Conservation (phyloP, 352 stramenopile genomes). For the Phytopythium ostracodes region DNA sequence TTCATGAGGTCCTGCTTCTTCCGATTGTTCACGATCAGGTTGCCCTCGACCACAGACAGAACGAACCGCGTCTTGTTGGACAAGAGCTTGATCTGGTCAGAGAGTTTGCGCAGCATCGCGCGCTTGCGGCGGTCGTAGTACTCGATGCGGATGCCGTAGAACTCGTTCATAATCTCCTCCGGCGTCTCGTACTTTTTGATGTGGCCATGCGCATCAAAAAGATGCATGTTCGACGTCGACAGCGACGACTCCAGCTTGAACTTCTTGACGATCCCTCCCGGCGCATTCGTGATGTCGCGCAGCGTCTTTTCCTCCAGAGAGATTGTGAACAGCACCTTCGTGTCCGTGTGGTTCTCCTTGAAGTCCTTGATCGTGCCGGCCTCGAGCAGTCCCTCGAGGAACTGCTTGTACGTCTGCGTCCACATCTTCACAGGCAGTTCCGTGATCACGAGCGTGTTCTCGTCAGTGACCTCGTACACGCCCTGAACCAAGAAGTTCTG, state of each 20-base stretch:
- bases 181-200: slow-evolving; percentile 94
- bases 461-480: slow-evolving; percentile 73
- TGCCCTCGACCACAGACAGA: slow-evolving; percentile 87
- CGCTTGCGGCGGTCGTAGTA: slow-evolving; percentile 94
- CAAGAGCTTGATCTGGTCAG: slow-evolving; percentile 88
- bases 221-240: slow-evolving; percentile 96
- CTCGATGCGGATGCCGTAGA: slow-evolving; percentile 90
- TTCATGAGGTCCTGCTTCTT: slow-evolving; percentile 92
- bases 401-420: slow-evolving; percentile 97
- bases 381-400: slow-evolving; percentile 90
- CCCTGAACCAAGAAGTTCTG: slow-evolving; percentile 85
- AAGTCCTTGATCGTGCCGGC: slow-evolving; percentile 88
- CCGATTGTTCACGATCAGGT: slow-evolving; percentile 93
- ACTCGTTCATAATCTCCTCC: slow-evolving; percentile 92
- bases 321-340: slow-evolving; percentile 91
- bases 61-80: slow-evolving; percentile 97
- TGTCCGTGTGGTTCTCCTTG: slow-evolving; percentile 92
- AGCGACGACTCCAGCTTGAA: slow-evolving; percentile 95
- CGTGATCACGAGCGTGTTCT: slow-evolving; percentile 92
- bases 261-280: slow-evolving; percentile 88
- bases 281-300: slow-evolving; percentile 59
- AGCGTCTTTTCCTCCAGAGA: slow-evolving; percentile 67
- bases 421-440: slow-evolving; percentile 96
- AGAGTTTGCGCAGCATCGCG: slow-evolving; percentile 81
- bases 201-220: slow-evolving; percentile 88